A percentile compares a stretch with the other conserved stretches of the same genome.
These are phyloP conservation scores for Choiromyces venosus DNA, from an alignment of 495 filamentous ascomycete species.

Conservation along the genomic window DNA sequence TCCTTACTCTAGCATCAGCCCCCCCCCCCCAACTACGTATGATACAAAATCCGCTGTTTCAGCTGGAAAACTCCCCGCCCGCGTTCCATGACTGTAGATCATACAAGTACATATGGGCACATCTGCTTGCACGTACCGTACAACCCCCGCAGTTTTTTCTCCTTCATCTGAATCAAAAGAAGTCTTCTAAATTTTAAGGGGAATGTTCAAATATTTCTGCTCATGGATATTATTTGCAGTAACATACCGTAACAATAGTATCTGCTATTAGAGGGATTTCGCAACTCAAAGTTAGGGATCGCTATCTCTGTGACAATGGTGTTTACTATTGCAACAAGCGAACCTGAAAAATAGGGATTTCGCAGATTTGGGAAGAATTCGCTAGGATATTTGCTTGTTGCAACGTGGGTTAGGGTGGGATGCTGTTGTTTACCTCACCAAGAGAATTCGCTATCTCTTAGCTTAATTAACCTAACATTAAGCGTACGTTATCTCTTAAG, in stretches of 20 bases:
- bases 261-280: too few species aligned
- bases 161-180: background rate
- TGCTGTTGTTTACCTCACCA: too few species aligned
- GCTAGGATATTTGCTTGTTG: too few species aligned
- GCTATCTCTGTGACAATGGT: too few species aligned
- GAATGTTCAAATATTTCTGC: background rate
- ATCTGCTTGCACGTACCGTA: background rate
- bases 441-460: too few species aligned
- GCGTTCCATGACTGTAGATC: background rate
- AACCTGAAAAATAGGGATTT: too few species aligned
- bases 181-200: background rate
- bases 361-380: too few species aligned
- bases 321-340: too few species aligned
- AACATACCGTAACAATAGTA: background rate
- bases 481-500: too few species aligned
- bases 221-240: background rate
- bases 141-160: background rate
- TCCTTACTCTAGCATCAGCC: background rate
- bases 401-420: too few species aligned
- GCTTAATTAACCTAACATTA: too few species aligned
- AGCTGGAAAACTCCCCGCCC: constrained; percentile 1
- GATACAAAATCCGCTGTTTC: background rate
- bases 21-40: background rate
- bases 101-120: background rate
- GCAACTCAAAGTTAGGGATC: too few species aligned